Base-by-base conservation (phyloP, 345 rosid genomes). In the Acer saccharum region DNA sequence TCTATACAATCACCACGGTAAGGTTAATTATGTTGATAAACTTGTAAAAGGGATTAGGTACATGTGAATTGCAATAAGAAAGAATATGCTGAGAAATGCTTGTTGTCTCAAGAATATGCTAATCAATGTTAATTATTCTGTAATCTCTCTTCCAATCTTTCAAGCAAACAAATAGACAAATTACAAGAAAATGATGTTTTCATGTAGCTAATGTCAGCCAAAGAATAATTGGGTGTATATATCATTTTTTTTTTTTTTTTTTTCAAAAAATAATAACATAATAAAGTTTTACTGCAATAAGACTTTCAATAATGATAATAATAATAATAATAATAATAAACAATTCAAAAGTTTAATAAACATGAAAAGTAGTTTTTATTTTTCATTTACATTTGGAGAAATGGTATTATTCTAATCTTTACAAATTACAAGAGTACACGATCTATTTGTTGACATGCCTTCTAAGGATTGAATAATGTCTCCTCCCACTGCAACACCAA, bases 51-150 rank as follows among this genome's bases (percentile, higher is more conserved):
- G 25, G 0, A 23, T 23, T 23, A 23, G 25, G 29, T 2, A 10
- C 11, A 41, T 46, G 23, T 21, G 23, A 29, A 72, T 67, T 11
- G 2, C 39, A 8, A 20, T 50, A 1, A 13, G 58, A 8, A 67
- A 41, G 81, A 74, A 81, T 81, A 69, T 69, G 58, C 84, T 46
- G 1, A 29, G 54, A 9, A 66, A 66, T 23, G 55, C 55, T 21
- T n/a, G 17, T 62, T 20, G 55, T 1, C 5, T 74, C 3, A 43
- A 21, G 72, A 76, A 76, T 67, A 76, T 76, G 78, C 72, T 76
- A 13, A n/a, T 2, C 6, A 20, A 27, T n/a, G 6, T 35, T 35
- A 4, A 4, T 52, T 35, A 13, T 48, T 62, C 16, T 25, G 10
- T 48, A 29, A 1, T 29, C 39, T 32, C 12, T 50, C 29, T 50